Evolutionary conservation across 2,329 filamentous ascomycete species (phyloP).

Genomic region (Colletotrichum abscissum): DNA sequence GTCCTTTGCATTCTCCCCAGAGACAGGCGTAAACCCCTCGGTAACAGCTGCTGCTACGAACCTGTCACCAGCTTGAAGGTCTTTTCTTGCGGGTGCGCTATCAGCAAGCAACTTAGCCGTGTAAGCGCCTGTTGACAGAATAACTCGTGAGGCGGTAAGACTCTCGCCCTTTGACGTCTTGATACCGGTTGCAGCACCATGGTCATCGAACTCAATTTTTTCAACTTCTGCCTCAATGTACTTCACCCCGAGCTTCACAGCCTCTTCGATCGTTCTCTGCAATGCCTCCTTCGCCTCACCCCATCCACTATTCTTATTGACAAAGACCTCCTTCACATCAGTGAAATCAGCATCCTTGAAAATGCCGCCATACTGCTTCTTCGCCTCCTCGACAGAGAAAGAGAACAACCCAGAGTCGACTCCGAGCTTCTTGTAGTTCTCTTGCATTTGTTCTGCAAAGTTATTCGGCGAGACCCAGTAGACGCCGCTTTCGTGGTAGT

Average conservation of each 20-base stretch:
- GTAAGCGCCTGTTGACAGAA: constrained; percentile 62
- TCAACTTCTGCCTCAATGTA: constrained; percentile 60
- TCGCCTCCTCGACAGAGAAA: constrained; percentile 59
- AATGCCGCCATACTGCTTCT: constrained; percentile 58
- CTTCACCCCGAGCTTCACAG: constrained; percentile 60
- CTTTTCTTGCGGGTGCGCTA: constrained; percentile 53
- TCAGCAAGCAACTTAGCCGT: constrained; percentile 59
- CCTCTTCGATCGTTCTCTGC: constrained; percentile 57
- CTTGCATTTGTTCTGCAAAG: constrained; percentile 47
- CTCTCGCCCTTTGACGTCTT: constrained; percentile 54
- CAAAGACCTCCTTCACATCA: constrained; percentile 62
- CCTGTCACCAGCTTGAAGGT: constrained; percentile 57
- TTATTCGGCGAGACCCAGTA: constrained; percentile 48
- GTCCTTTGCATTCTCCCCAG: constrained; percentile 48
- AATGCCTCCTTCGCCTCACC: constrained; percentile 65
- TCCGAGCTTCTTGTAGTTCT: constrained; percentile 43
- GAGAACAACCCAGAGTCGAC: constrained; percentile 48
- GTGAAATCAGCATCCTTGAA: constrained; percentile 65
- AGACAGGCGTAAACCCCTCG: constrained; percentile 58
- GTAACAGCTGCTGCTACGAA: constrained; percentile 65
- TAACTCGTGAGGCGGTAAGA: constrained; percentile 60
- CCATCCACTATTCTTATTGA: constrained; percentile 68
- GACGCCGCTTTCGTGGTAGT: constrained; percentile 50
- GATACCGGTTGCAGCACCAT: constrained; percentile 60
- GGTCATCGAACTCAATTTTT: constrained; percentile 50